Evolutionary conservation across 1,284 basidiomycete genomes (phyloP), one percentile per base, ranked within the genome.

Genomic region (Ustilago sp.): DNA sequence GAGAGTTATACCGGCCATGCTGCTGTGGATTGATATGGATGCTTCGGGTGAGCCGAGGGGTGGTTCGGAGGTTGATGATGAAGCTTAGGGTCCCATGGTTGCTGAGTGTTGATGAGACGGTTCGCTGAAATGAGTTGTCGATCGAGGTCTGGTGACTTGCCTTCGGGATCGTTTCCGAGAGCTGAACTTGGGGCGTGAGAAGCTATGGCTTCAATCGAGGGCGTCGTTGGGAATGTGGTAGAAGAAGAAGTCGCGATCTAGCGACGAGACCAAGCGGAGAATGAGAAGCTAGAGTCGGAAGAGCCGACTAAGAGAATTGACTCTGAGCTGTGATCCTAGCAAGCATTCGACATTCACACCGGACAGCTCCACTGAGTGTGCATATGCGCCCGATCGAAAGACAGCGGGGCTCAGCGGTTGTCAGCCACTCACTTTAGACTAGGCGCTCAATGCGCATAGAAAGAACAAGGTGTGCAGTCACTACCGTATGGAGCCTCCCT

Each of bases 331-430:
- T 45, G 43, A 45, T 45, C 43, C 19, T 45, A 45, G 43, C n/a
- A n/a, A 34, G 55, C 61, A 51, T 39, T n/a, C 47, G n/a, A 43
- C 32, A 34, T n/a, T 38, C 48, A 23, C 43, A 32, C 17, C 34
- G 15, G 55, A 36, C 19, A 67, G 58, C 59, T 60, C 19, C 13
- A 39, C 38, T 39, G 38, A 11, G 31, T 31, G 48, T 32, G 15
- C 11, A 43, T n/a, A 65, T 59, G 63, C 63, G 57, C 13, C 38
- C 58, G 59, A 67, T 60, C 53, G 53, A 50, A 17, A 17, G n/a
- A 39, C 51, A 47, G 23, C 36, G 6, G 36, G 31, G 15, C 8
- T 5, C 31, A n/a, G 31, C n/a, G 59, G 39, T 48, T 56, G 52
- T 55, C 61, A 50, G 47, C 38, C 53, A 54, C 34, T 28, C 19